Conservation (phyloP, 495 filamentous ascomycete genomes). For the Talaromyces trachyspermus region DNA sequence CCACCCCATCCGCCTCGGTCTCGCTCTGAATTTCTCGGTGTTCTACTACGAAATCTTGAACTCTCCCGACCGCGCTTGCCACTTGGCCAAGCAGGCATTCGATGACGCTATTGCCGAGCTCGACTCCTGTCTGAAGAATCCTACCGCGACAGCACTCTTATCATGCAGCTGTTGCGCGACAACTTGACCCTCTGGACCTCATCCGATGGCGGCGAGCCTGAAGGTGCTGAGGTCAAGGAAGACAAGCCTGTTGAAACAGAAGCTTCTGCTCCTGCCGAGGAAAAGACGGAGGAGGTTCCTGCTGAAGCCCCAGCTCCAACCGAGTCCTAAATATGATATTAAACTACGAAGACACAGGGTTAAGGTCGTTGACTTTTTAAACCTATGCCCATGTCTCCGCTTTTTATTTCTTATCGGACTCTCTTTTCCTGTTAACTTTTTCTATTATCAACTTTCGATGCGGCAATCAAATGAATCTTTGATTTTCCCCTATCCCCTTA, state of each 20-base stretch:
- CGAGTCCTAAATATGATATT: not conserved
- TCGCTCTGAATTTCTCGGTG: slow-evolving; percentile 98
- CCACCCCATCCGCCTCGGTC: slow-evolving; percentile 96
- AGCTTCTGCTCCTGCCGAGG: slow-evolving; percentile 39
- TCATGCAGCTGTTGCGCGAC: slow-evolving; percentile 99
- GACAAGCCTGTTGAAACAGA: slow-evolving; percentile 58
- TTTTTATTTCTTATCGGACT: slow-evolving; percentile 1
- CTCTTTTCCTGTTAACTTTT: not conserved
- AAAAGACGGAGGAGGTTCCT: slow-evolving; percentile 38
- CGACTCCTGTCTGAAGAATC: slow-evolving; percentile 98
- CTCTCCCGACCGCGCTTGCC: slow-evolving; percentile 97
- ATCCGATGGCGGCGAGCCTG: slow-evolving; percentile 80
- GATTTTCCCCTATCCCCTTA: not conserved
- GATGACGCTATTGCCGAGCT: slow-evolving; percentile 99
- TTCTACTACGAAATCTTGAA: slow-evolving; percentile 99
- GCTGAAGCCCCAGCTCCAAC: slow-evolving; percentile 23
- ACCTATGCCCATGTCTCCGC: not conserved
- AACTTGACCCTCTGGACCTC: slow-evolving; percentile 99
- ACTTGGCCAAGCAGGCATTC: slow-evolving; percentile 98
- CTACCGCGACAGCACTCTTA: slow-evolving; percentile 99
- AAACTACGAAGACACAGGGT: not conserved
- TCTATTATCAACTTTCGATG: not conserved
- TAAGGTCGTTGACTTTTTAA: not conserved
- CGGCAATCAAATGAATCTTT: not conserved
- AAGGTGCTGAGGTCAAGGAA: slow-evolving; percentile 54